phyloP scores from a whole-genome alignment of 2,329 filamentous ascomycete genomes.

The Epichloe brachyelytri region DNA sequence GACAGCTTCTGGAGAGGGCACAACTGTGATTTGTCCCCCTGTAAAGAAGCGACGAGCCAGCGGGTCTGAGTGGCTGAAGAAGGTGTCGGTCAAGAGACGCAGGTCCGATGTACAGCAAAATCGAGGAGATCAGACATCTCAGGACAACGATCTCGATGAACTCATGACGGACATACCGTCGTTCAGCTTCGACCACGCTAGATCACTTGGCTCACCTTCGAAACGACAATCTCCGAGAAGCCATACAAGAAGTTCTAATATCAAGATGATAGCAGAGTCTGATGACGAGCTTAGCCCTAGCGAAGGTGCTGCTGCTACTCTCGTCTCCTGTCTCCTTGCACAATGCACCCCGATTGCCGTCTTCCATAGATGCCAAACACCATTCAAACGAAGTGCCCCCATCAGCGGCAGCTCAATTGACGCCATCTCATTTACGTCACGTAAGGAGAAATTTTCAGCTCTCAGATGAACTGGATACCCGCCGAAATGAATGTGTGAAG shows the following conservation, averaged over 20 bases:
- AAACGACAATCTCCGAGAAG: conserved; percentile 8
- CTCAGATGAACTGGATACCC: background rate
- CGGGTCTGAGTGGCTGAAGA: conserved; percentile 21
- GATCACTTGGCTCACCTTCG: conserved; percentile 2
- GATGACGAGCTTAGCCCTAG: conserved; percentile 8
- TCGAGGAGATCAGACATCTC: background rate
- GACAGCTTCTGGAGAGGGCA: conserved; percentile 12
- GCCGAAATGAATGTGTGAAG: background rate
- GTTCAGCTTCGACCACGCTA: conserved; percentile 3
- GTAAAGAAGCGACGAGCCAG: conserved; percentile 14
- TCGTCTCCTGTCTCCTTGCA: conserved; percentile 16
- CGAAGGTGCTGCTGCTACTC: conserved; percentile 10
- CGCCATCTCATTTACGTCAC: background rate
- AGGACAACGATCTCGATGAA: conserved; percentile 9
- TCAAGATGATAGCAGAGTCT: background rate
- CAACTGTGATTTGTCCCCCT: conserved; percentile 5
- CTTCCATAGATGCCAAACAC: background rate
- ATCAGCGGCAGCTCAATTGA: conserved; percentile 1
- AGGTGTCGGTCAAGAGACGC: conserved; percentile 17
- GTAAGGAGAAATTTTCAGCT: background rate
- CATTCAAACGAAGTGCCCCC: background rate
- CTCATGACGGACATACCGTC: conserved; percentile 2
- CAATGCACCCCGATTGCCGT: conserved; percentile 1
- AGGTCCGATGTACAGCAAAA: conserved; percentile 8
- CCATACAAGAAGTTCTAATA: background rate